Evolutionary conservation across 108 stramenopile species (phyloP).

Genomic region (Craspedostauros australis): DNA sequence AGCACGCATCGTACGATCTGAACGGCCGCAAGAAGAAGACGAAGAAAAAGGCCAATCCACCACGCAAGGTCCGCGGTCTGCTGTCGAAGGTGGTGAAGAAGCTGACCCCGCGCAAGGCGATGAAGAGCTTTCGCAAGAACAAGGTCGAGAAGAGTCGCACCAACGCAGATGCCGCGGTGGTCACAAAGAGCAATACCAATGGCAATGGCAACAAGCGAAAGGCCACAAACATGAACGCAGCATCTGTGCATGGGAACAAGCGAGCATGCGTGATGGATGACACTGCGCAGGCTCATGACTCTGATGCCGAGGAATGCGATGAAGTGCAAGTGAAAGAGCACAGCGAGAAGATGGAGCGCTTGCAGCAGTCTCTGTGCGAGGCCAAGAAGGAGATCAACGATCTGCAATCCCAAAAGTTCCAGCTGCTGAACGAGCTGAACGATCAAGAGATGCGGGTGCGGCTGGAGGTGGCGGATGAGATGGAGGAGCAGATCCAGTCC

Average conservation of each 20-base stretch:
- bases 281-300: background rate
- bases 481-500: conserved; percentile 53
- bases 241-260: background rate
- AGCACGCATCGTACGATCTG: conserved; percentile 21
- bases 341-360: conserved; percentile 23
- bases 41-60: conserved; percentile 3
- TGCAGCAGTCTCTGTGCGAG: conserved; percentile 14
- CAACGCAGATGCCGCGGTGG: conserved; percentile 2
- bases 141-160: conserved; percentile 26
- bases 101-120: conserved; percentile 14
- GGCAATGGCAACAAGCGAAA: background rate
- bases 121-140: conserved; percentile 16
- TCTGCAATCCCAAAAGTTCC: conserved; percentile 29
- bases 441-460: conserved; percentile 57
- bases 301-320: background rate
- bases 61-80: background rate
- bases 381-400: conserved; percentile 21
- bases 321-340: conserved; percentile 2
- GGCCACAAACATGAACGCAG: background rate
- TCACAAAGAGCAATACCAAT: background rate
- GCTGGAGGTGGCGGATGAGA: conserved; percentile 70
- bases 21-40: conserved; percentile 28
- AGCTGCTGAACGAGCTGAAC: conserved; percentile 42
- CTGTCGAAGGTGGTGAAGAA: conserved; percentile 6
- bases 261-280: background rate